Evolutionary conservation across 441 rosid species (phyloP).

Genomic region (Biscutella laevigata): DNA sequence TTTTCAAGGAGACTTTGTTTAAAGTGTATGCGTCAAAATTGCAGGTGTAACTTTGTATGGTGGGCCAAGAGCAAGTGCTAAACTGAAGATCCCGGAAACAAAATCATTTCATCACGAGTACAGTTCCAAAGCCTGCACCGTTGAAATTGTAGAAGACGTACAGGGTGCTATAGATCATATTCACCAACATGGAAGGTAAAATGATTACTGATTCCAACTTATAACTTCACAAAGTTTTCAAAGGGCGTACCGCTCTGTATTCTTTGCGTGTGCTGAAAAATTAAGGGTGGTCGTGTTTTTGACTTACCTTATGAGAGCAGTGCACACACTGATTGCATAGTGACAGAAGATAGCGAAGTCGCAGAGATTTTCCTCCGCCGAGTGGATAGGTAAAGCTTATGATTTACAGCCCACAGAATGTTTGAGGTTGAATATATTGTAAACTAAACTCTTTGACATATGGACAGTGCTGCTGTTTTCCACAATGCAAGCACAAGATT

Average conservation of each 20-base stretch:
- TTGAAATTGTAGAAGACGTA: slow-evolving; percentile 86
- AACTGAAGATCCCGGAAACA: slow-evolving; percentile 58
- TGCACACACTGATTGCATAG: slow-evolving; percentile 88
- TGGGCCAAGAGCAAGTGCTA: slow-evolving; percentile 67
- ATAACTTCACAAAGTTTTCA: not conserved
- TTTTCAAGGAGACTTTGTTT: not conserved
- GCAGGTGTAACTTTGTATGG: slow-evolving; percentile 76
- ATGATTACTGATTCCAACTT: slow-evolving; percentile 1
- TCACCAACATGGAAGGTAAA: slow-evolving; percentile 83
- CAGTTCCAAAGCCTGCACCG: slow-evolving; percentile 75
- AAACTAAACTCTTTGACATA: not conserved
- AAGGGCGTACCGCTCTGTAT: slow-evolving; percentile 10
- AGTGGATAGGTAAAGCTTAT: slow-evolving; percentile 64
- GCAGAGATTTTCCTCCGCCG: slow-evolving; percentile 67
- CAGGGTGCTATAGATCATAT: slow-evolving; percentile 76
- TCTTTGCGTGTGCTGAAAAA: slow-evolving; percentile 12
- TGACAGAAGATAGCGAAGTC: slow-evolving; percentile 60
- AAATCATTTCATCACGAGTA: slow-evolving; percentile 75
- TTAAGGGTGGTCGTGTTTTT: slow-evolving; percentile 11
- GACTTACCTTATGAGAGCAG: slow-evolving; percentile 39
- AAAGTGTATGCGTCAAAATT: slow-evolving; percentile 9
- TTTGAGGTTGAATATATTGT: not conserved
- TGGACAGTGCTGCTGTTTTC: slow-evolving; percentile 90
- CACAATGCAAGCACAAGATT: slow-evolving; percentile 97
- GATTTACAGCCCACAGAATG: not conserved